A percentile compares a stretch with the other conserved stretches of the same genome.
These are phyloP conservation scores for Yarrowia hollandica DNA, from an alignment of 805 yeast genomes.

Conservation along the genomic window DNA sequence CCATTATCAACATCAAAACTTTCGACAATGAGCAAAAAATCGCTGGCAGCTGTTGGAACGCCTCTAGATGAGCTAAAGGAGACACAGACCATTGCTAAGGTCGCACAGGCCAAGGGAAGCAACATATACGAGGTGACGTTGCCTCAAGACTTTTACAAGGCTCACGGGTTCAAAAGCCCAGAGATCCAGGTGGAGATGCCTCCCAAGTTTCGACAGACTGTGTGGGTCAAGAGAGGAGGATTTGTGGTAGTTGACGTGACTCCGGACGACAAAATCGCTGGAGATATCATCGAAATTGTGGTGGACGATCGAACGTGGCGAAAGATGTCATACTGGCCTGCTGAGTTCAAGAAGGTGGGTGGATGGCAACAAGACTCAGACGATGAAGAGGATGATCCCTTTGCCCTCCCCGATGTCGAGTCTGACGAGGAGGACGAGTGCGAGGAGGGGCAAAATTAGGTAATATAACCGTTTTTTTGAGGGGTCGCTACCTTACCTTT, in stretches of 20 bases:
- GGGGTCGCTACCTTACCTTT: too few relatives aligned
- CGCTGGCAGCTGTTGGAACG: constrained; percentile 23
- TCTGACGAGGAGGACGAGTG: constrained; percentile 34
- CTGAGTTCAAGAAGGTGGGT: constrained; percentile 37
- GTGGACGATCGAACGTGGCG: constrained; percentile 41
- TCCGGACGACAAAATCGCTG: constrained; percentile 38
- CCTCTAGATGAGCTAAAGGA: constrained; percentile 36
- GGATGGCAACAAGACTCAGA: constrained; percentile 35
- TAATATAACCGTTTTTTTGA: not conserved
- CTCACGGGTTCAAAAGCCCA: constrained; percentile 25
- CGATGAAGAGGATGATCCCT: constrained; percentile 30
- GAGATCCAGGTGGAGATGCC: constrained; percentile 37
- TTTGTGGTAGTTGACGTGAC: constrained; percentile 38
- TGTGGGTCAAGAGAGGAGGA: constrained; percentile 43
- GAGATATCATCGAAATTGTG: constrained; percentile 42
- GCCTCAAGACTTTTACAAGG: constrained; percentile 32
- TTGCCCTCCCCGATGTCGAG: constrained; percentile 20
- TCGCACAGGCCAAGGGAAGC: constrained; percentile 40
- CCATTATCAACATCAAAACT: constrained; percentile 15
- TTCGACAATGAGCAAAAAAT: constrained; percentile 25
- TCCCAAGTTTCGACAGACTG: constrained; percentile 41
- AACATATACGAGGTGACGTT: constrained; percentile 39
- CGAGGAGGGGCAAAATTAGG: constrained; percentile 23
- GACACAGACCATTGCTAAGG: constrained; percentile 39
- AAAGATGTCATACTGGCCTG: constrained; percentile 40